Evolutionary conservation across 176 grass and related monocot genomes (phyloP).

Genomic region (Eremochloa ophiuroides): DNA sequence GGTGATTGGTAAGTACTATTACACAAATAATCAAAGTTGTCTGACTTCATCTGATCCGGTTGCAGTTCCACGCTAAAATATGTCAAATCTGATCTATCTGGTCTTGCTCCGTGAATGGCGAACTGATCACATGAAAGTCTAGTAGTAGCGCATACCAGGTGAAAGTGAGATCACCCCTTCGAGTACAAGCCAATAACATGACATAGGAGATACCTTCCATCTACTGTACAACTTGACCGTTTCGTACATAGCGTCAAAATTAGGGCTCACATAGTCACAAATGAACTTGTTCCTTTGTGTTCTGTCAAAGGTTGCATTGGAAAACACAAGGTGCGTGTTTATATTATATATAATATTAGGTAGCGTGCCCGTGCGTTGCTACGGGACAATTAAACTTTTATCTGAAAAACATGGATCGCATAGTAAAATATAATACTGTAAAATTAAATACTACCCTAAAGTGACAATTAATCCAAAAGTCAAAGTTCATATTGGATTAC

Average conservation of each 20-base stretch:
- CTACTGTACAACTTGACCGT: background rate
- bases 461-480: too few relatives aligned
- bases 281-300: background rate
- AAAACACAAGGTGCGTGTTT: background rate
- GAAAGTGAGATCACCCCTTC: background rate
- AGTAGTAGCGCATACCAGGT: background rate
- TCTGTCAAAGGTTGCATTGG: conserved; percentile 3
- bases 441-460: too few relatives aligned
- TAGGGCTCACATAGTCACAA: background rate
- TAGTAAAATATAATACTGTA: too few relatives aligned
- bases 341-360: background rate
- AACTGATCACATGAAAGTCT: background rate
- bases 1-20: background rate
- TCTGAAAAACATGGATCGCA: too few relatives aligned
- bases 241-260: background rate
- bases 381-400: too few relatives aligned
- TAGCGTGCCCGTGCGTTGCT: too few relatives aligned
- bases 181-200: conserved; percentile 10
- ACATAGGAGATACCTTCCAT: background rate
- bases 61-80: background rate
- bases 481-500: too few relatives aligned
- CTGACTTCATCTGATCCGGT: background rate
- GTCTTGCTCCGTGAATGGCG: conserved; percentile 14
- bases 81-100: background rate
- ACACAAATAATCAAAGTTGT: background rate